These are phyloP conservation scores for Thalassiosira pacifica DNA, from an alignment of 352 stramenopile genomes.

Conservation along the genomic window DNA sequence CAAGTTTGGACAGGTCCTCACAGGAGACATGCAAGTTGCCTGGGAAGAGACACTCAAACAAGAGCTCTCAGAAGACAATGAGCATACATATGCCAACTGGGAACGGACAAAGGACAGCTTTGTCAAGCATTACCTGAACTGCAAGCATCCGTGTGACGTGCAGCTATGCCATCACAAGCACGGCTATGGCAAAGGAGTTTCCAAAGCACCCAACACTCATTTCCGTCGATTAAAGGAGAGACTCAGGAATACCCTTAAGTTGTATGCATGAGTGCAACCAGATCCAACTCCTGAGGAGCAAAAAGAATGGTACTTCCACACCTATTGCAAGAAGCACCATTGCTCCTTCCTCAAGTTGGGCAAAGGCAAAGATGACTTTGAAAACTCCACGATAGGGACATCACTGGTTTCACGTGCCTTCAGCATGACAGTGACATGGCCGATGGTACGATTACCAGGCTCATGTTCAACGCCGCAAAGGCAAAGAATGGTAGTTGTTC, in stretches of 20 bases:
- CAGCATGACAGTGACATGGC: neutral
- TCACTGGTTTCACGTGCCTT: neutral
- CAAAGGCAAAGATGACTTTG: neutral
- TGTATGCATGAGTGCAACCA: no score
- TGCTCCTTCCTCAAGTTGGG: neutral
- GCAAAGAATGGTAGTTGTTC: neutral
- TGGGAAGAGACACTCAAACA: neutral
- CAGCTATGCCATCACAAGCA: neutral
- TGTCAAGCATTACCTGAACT: neutral
- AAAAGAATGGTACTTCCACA: conserved; percentile 10
- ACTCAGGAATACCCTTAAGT: neutral
- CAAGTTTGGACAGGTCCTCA: neutral
- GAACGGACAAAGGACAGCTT: neutral
- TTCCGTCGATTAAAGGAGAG: neutral
- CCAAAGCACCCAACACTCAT: neutral
- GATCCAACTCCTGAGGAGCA: neutral
- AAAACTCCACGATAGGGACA: neutral
- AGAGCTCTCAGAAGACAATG: neutral
- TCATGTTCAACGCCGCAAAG: neutral
- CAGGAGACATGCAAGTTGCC: neutral
- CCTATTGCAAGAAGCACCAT: neutral
- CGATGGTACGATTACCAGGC: neutral
- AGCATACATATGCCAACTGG: neutral
- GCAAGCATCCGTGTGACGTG: conserved; percentile 1
- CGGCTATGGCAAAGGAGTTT: neutral